Conservation (phyloP, 768 basidiomycete species). For the Psilocybe tampanensis region DNA sequence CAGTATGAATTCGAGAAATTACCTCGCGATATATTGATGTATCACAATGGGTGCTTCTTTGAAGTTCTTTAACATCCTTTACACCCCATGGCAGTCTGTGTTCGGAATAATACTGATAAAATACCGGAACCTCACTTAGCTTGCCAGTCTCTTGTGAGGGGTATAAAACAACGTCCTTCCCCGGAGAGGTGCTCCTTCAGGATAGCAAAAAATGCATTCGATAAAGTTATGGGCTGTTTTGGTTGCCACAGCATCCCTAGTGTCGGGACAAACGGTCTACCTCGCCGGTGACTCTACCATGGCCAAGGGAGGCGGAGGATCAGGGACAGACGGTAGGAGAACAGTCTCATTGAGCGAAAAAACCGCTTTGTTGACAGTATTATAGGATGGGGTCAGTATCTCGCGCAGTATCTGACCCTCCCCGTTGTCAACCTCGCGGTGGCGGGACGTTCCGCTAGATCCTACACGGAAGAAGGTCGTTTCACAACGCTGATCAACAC, state of each 20-base stretch:
- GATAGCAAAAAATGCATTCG: not conserved
- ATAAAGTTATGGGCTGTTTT: not conserved
- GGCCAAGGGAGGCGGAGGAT: constrained; percentile 41
- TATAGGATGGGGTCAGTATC: constrained; percentile 47
- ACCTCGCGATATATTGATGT: not conserved
- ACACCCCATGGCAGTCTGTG: not conserved
- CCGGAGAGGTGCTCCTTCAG: not conserved
- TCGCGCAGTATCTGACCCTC: constrained; percentile 41
- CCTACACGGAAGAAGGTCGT: constrained; percentile 49
- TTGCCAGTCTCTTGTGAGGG: not conserved
- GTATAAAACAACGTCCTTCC: not conserved
- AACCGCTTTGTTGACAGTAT: not conserved
- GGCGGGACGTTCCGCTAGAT: constrained; percentile 47
- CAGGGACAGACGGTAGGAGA: constrained; percentile 34
- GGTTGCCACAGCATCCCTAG: not conserved
- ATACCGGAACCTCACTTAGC: not conserved
- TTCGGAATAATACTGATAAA: not conserved
- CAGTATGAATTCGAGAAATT: not conserved
- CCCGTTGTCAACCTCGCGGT: constrained; percentile 49
- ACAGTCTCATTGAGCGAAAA: not conserved
- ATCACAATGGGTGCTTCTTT: not conserved
- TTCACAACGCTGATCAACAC: constrained; percentile 45
- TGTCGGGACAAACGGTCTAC: constrained; percentile 25
- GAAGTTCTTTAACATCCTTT: too few relatives aligned
- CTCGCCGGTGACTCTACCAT: constrained; percentile 48